A percentile compares a stretch with the other conserved stretches of the same genome.
phyloP scores from a whole-genome alignment of 257 asterid genomes.

The Fraxinus anomala region DNA sequence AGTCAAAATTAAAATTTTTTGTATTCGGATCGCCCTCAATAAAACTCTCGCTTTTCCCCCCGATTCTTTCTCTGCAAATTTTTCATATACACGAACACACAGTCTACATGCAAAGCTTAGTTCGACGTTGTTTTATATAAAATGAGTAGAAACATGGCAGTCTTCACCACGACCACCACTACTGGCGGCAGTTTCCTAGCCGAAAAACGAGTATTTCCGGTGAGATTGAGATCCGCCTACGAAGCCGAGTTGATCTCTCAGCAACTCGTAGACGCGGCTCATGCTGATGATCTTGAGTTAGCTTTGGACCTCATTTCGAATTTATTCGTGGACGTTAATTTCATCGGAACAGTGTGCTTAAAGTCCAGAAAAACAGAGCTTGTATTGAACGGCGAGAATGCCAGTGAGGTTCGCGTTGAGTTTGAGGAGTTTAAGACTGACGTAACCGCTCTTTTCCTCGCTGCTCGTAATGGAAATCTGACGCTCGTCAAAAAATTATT shows the following conservation, averaged over 20 bases:
- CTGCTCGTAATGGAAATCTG: constrained; percentile 67
- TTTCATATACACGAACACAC: neutral
- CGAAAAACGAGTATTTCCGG: constrained; percentile 38
- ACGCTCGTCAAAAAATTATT: constrained; percentile 56
- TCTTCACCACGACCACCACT: constrained; percentile 26
- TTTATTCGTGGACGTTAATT: constrained; percentile 58
- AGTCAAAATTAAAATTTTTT: neutral
- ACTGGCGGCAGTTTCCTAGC: constrained; percentile 24
- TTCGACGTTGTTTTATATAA: neutral
- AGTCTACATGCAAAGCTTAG: constrained; percentile 19
- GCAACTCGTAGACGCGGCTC: constrained; percentile 59
- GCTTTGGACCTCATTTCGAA: constrained; percentile 50
- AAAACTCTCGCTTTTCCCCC: neutral
- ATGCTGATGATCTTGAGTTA: constrained; percentile 44
- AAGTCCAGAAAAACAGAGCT: constrained; percentile 59
- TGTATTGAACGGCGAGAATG: constrained; percentile 58
- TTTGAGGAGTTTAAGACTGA: constrained; percentile 79
- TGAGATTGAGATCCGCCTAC: constrained; percentile 29
- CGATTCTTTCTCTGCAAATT: neutral
- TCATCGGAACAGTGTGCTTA: constrained; percentile 62
- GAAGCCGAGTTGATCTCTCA: constrained; percentile 54
- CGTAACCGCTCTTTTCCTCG: constrained; percentile 70
- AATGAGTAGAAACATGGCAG: constrained; percentile 30
- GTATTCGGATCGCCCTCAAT: neutral
- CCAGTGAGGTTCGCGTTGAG: constrained; percentile 54